Conservation (phyloP, 2,329 filamentous ascomycete genomes). For the Venturiaceae sp. region DNA sequence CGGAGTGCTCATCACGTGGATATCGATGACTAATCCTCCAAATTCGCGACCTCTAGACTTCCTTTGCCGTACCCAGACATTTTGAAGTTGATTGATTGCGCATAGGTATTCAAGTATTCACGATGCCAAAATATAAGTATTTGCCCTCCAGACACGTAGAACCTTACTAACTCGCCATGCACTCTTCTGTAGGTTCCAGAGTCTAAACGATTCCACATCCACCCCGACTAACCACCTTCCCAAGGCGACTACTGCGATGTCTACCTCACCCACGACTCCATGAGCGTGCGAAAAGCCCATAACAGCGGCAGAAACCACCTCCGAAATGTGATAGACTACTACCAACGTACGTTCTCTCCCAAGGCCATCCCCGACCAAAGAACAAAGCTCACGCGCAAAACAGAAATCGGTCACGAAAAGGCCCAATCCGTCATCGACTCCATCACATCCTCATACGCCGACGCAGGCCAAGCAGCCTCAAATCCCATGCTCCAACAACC, state of each 20-base stretch:
- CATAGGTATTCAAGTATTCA: constrained; percentile 25
- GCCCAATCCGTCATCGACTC: constrained; percentile 97
- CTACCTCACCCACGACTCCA: constrained; percentile 98
- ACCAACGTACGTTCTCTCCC: constrained; percentile 59
- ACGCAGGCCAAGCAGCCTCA: constrained; percentile 76
- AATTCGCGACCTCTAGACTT: not conserved
- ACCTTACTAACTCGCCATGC: constrained; percentile 13
- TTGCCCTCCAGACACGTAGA: constrained; percentile 8
- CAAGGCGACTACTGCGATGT: constrained; percentile 94
- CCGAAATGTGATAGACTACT: constrained; percentile 96
- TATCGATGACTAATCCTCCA: no score
- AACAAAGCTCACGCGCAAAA: not conserved
- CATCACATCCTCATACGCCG: constrained; percentile 91
- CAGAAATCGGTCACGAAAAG: constrained; percentile 97
- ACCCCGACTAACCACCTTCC: not conserved
- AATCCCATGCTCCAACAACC: constrained; percentile 64
- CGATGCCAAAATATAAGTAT: constrained; percentile 80
- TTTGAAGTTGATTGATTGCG: not conserved
- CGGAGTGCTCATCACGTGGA: no score
- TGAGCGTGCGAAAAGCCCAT: constrained; percentile 98
- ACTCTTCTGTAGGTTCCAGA: constrained; percentile 5
- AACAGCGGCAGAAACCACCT: constrained; percentile 95
- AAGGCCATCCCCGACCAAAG: not conserved
- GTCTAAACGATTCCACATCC: not conserved
- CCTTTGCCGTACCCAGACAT: no score